A percentile compares a stretch with the other conserved stretches of the same genome.
These are phyloP conservation scores for Pichia sp. DNA, from an alignment of 1,139 yeast genomes.

Conservation along the genomic window DNA sequence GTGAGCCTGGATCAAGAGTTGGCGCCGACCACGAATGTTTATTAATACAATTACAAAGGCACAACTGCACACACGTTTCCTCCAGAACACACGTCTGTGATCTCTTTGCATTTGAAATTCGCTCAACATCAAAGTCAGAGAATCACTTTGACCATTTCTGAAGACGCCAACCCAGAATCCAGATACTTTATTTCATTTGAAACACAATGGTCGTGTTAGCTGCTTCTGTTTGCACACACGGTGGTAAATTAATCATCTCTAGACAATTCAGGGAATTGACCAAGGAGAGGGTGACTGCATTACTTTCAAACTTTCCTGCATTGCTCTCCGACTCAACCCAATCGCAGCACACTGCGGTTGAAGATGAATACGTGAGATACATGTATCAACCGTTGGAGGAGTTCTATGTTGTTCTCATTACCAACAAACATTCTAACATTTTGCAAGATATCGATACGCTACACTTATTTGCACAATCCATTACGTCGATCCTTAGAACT, in stretches of 20 bases:
- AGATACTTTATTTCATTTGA: background rate
- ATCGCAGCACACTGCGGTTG: conserved; percentile 90
- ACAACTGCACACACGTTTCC: background rate
- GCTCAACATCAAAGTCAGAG: background rate
- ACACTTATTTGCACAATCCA: conserved; percentile 77
- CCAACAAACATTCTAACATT: conserved; percentile 88
- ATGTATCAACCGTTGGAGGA: conserved; percentile 97
- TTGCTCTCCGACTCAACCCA: conserved; percentile 64
- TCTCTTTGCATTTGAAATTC: background rate
- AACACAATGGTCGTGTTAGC: conserved; percentile 67
- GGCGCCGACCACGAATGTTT: background rate
- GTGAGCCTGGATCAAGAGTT: background rate
- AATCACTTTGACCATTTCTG: background rate
- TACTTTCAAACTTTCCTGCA: conserved; percentile 82
- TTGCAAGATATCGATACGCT: conserved; percentile 92
- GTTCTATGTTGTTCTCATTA: conserved; percentile 83
- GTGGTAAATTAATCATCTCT: conserved; percentile 89
- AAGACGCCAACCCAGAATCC: background rate
- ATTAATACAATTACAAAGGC: background rate
- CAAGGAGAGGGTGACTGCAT: conserved; percentile 80
- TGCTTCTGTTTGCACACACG: conserved; percentile 91
- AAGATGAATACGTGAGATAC: conserved; percentile 87
- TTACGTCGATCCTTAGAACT: conserved; percentile 66
- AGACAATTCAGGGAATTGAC: conserved; percentile 88
- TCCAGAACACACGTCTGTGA: background rate